Conservation (phyloP, 164 flowering plant species). For the Annona squamosa region DNA sequence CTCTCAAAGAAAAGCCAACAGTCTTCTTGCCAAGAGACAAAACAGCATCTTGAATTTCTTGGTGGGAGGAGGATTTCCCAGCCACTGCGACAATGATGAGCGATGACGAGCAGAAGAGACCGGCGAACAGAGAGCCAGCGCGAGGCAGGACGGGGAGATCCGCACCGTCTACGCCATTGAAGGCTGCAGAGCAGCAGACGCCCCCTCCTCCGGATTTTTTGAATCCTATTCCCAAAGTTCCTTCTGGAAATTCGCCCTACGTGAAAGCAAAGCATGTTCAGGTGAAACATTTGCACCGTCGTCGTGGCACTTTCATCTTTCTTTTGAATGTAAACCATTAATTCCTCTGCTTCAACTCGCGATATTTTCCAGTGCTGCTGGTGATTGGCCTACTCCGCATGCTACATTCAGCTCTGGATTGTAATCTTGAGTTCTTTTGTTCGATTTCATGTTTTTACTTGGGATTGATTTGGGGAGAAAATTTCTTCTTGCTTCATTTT, state of each 20-base stretch:
- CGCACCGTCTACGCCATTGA: constrained; percentile 14
- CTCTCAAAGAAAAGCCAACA: neutral
- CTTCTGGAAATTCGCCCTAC: constrained; percentile 72
- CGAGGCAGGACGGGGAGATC: constrained; percentile 29
- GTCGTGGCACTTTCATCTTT: neutral
- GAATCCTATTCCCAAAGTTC: constrained; percentile 64
- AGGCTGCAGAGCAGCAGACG: constrained; percentile 28
- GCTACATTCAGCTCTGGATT: neutral
- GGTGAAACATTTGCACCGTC: constrained; percentile 24
- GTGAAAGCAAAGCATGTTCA: constrained; percentile 88
- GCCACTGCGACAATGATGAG: constrained; percentile 11
- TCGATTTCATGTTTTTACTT: neutral
- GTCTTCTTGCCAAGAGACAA: neutral
- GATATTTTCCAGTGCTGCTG: neutral
- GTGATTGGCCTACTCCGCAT: neutral
- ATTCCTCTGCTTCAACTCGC: neutral
- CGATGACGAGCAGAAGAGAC: constrained; percentile 4
- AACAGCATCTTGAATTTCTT: neutral
- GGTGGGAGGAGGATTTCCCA: neutral
- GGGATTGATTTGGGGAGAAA: neutral
- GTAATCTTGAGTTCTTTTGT: neutral
- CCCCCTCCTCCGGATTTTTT: constrained; percentile 29
- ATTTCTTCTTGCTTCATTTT: neutral
- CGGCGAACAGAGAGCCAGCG: constrained; percentile 31
- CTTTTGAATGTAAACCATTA: neutral